Percentiles rank a stretch among this genome's conserved stretches.
Conservation (phyloP, 2,329 filamentous ascomycete genomes). For the Beauveria rudraprayagi region DNA sequence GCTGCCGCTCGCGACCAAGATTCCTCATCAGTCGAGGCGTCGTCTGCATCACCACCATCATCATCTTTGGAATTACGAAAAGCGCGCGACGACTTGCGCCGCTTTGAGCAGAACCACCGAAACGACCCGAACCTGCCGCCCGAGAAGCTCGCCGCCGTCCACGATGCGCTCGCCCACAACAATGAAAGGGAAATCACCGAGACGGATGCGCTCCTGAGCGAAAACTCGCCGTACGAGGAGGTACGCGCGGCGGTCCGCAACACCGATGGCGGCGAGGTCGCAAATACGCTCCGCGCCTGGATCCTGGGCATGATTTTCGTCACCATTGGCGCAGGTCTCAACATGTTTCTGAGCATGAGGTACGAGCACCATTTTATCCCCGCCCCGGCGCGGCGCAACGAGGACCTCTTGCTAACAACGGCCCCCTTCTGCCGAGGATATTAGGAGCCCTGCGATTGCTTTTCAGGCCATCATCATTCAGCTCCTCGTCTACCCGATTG, state of each 20-base stretch:
- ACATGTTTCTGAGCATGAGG: conserved; percentile 39
- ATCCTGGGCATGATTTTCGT: conserved; percentile 36
- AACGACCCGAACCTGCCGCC: conserved; percentile 27
- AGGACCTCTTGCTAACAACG: not conserved
- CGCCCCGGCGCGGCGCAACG: no score
- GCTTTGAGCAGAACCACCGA: conserved; percentile 25
- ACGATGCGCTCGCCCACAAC: conserved; percentile 23
- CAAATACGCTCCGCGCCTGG: conserved; percentile 36
- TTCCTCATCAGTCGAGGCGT: not conserved
- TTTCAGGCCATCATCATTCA: conserved; percentile 32
- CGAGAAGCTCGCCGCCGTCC: conserved; percentile 25
- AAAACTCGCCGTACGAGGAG: conserved; percentile 30
- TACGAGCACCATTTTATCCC: conserved; percentile 13
- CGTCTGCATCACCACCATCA: not conserved
- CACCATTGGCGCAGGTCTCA: conserved; percentile 36
- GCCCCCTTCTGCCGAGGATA: not conserved
- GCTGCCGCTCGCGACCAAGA: not conserved
- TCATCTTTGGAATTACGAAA: no score
- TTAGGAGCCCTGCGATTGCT: conserved; percentile 28
- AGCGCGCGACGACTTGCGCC: conserved; percentile 17
- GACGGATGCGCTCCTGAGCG: conserved; percentile 24
- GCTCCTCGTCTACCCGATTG: conserved; percentile 34
- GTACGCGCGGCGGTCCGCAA: conserved; percentile 29
- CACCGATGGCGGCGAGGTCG: conserved; percentile 28
- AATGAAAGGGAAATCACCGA: conserved; percentile 24